Evolutionary conservation across 352 stramenopile species (phyloP), one percentile per base, ranked within the genome.

Genomic region (Phytophthora tubulina): DNA sequence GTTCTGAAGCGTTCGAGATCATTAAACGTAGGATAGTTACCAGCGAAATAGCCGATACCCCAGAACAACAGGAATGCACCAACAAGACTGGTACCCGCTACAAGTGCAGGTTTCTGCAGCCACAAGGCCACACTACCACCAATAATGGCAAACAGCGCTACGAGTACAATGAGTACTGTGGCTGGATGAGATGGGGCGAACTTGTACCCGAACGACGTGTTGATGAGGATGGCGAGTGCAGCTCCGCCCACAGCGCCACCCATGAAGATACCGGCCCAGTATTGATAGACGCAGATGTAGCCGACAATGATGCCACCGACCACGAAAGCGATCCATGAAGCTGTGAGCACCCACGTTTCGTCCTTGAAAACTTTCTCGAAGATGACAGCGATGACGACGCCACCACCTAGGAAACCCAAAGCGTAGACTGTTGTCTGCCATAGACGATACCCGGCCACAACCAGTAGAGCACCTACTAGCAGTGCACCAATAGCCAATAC

Each of bases 271-370:
- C 85, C 83, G 9, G 72, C 58, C 33, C 57, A 77, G 65, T 82
- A 91, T 15, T 91, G 55, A 36, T 82, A 84, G 42, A 92, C 76
- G 62, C 79, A 80, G 32, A 89, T 61, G 35, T 80, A 69, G 17
- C 76, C 86, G 17, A 83, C 60, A 5, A 92, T 8, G 31, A 94
- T 61, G 2, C 86, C 86, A 48, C 81, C 80, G 7, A 84, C 64
- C 52, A 87, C 77, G 74, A 94, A 94, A 52, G 76, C 82, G 70
- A 93, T 84, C 87, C 87, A 94, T 3, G 84, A 90, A 33, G 79
- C 79, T 2, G 79, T 87, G 46, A 82, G 69, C 27, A 91, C 54
- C 52, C 78, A 92, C 30, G 67, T 75, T 58, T 88, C 63, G 71
- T 86, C 76, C 38, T 65, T 69, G 41, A 91, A 90, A 27, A 86